Percentiles rank a stretch among this genome's conserved stretches.
Conservation (phyloP, 345 rosid genomes). For the Melaleuca alternifolia region DNA sequence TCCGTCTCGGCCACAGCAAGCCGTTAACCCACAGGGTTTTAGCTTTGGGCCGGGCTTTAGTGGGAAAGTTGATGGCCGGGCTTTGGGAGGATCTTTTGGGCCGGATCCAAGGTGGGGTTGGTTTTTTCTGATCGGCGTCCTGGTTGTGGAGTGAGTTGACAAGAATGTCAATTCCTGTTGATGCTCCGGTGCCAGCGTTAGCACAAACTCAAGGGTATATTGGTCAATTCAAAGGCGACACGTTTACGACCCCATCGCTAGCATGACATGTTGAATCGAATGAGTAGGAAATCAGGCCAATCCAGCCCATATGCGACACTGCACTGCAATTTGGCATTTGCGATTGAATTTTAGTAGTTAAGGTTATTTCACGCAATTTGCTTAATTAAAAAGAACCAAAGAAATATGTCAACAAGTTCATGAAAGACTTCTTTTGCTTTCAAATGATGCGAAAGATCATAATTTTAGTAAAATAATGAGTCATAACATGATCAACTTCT, state of each 20-base stretch:
- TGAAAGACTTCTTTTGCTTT: neutral
- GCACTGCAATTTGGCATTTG: neutral
- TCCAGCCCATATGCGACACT: neutral
- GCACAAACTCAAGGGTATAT: too few relatives aligned
- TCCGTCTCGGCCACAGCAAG: neutral
- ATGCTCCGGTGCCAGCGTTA: rapidly evolving
- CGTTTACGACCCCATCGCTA: neutral
- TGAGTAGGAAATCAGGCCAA: neutral
- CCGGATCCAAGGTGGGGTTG: neutral
- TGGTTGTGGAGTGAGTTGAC: neutral
- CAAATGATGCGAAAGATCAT: neutral
- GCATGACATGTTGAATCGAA: neutral
- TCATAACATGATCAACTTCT: neutral
- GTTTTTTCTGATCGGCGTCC: neutral
- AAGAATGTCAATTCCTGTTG: neutral
- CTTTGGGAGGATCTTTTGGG: neutral
- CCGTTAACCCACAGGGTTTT: neutral
- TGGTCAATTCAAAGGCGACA: neutral
- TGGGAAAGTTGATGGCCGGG: neutral
- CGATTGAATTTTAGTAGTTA: neutral
- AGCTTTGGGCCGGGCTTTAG: neutral
- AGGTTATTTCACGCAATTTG: too few relatives aligned
- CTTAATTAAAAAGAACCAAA: too few relatives aligned
- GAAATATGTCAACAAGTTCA: neutral
- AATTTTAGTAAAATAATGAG: too few relatives aligned